Conservation (phyloP, 1,284 basidiomycete species). For the Puccinia polysora region DNA sequence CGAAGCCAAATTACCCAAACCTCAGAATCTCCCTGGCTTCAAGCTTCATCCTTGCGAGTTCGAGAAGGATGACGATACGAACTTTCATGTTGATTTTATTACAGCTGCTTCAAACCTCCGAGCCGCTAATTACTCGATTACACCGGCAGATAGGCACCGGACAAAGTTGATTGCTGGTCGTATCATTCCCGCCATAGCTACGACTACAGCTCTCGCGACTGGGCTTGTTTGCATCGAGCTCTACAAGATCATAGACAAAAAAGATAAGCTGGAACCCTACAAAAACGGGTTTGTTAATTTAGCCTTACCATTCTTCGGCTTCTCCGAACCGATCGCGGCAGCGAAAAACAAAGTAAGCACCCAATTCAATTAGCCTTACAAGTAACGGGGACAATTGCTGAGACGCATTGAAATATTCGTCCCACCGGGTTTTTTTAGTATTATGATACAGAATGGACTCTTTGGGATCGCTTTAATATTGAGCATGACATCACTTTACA, state of each 20-base stretch:
- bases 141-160: constrained; percentile 79
- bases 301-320: constrained; percentile 96
- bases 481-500: constrained; percentile 80
- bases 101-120: constrained; percentile 96
- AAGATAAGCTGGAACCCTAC: constrained; percentile 86
- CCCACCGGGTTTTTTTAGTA: constrained; percentile 60
- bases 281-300: constrained; percentile 99
- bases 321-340: constrained; percentile 96
- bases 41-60: constrained; percentile 92
- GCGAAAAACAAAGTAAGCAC: constrained; percentile 65
- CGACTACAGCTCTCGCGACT: constrained; percentile 90
- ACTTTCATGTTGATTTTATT: constrained; percentile 99
- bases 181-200: constrained; percentile 99
- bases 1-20: constrained; percentile 69
- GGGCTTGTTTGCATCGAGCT: constrained; percentile 94
- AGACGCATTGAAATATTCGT: constrained; percentile 45
- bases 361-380: too few relatives aligned
- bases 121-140: constrained; percentile 91
- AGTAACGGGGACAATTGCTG: too few relatives aligned
- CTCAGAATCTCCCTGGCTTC: constrained; percentile 87
- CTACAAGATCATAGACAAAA: constrained; percentile 97
- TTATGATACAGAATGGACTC: constrained; percentile 82
- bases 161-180: constrained; percentile 99
- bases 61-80: constrained; percentile 98
- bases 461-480: constrained; percentile 97